phyloP scores from a whole-genome alignment of 441 rosid genomes.

The Geranium incanum region DNA sequence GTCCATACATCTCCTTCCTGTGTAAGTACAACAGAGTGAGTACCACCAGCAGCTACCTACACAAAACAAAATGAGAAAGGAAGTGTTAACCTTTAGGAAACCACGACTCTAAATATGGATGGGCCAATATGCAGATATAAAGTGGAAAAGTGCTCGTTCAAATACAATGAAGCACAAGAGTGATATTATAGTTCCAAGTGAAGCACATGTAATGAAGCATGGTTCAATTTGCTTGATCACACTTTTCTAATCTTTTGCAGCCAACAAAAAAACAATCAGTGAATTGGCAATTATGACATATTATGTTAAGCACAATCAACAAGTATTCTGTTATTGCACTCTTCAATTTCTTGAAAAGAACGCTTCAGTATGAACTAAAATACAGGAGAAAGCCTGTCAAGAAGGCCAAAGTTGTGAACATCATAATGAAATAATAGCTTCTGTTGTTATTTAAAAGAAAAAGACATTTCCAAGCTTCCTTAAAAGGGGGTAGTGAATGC shows the following conservation, averaged over 20 bases:
- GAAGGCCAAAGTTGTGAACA: too few relatives aligned
- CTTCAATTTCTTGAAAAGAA: too few relatives aligned
- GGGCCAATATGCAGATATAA: not conserved
- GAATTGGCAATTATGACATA: not conserved
- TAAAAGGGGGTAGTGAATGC: too few relatives aligned
- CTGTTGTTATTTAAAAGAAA: too few relatives aligned
- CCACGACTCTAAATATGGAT: not conserved
- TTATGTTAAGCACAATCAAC: too few relatives aligned
- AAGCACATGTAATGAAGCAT: not conserved
- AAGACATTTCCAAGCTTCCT: too few relatives aligned
- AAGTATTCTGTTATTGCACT: too few relatives aligned
- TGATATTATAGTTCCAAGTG: not conserved
- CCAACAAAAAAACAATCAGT: not conserved
- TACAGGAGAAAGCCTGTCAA: too few relatives aligned
- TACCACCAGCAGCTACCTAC: slow-evolving; percentile 98
- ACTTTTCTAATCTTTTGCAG: not conserved
- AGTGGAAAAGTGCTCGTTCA: not conserved
- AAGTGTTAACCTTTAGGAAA: slow-evolving; percentile 12
- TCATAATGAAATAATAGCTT: too few relatives aligned
- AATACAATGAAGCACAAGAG: not conserved
- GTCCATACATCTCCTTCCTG: slow-evolving; percentile 89
- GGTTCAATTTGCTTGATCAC: not conserved
- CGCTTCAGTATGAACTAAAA: too few relatives aligned
- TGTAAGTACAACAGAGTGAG: slow-evolving; percentile 95
- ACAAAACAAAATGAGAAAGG: slow-evolving; percentile 19